Conservation (phyloP, 495 filamentous ascomycete genomes). For the Penicillium arizonense region DNA sequence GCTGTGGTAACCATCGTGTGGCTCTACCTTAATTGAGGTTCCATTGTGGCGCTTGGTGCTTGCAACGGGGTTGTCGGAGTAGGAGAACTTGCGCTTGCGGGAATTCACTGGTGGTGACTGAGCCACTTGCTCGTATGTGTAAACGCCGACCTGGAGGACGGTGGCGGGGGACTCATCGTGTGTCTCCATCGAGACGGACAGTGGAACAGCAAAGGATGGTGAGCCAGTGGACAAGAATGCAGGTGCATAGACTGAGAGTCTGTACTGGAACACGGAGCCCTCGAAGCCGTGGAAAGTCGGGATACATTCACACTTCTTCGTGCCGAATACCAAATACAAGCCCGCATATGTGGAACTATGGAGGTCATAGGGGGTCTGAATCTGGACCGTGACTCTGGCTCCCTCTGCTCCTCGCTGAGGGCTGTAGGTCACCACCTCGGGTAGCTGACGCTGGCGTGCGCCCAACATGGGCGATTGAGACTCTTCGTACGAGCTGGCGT, state of each 20-base stretch:
- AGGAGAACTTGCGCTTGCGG: slow-evolving; percentile 56
- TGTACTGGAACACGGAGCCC: slow-evolving; percentile 62
- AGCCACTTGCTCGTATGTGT: slow-evolving; percentile 63
- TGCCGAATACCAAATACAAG: slow-evolving; percentile 73
- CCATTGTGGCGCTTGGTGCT: slow-evolving; percentile 44
- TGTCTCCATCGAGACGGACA: slow-evolving; percentile 70
- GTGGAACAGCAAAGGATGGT: slow-evolving; percentile 64
- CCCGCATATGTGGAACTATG: slow-evolving; percentile 54
- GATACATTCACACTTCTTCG: slow-evolving; percentile 61
- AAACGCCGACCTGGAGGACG: slow-evolving; percentile 69
- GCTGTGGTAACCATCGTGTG: slow-evolving; percentile 32
- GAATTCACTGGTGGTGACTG: slow-evolving; percentile 32
- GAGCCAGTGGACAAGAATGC: slow-evolving; percentile 65
- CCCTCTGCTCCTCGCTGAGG: slow-evolving; percentile 67
- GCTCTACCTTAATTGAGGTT: slow-evolving; percentile 40
- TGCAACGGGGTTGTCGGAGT: slow-evolving; percentile 38
- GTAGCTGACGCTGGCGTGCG: slow-evolving; percentile 33
- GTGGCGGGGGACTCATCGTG: slow-evolving; percentile 59
- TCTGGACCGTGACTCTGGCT: slow-evolving; percentile 67
- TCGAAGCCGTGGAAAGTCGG: slow-evolving; percentile 60
- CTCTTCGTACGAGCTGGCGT: slow-evolving; percentile 47
- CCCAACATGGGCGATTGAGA: slow-evolving; percentile 38
- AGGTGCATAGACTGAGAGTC: slow-evolving; percentile 71
- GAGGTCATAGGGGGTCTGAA: slow-evolving; percentile 71
- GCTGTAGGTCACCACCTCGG: slow-evolving; percentile 64